Conservation (phyloP, 2,329 filamentous ascomycete species). For the Ascochyta clinopodiicola region DNA sequence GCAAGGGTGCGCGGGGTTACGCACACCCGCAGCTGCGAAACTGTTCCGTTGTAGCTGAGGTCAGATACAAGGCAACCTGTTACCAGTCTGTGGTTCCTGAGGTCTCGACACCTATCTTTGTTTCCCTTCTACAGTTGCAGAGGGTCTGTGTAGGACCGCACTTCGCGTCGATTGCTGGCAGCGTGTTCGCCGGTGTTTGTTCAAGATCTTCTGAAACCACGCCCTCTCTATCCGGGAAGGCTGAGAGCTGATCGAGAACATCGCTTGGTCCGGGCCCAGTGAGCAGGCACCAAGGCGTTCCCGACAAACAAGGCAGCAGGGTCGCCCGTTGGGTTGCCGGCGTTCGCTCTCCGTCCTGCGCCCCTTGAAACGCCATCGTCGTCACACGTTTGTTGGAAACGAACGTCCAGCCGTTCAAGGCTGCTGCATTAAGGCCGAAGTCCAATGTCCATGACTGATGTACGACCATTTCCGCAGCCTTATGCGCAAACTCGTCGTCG, state of each 20-base stretch:
- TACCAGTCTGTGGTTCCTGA: conserved; percentile 15
- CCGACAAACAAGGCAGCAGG: conserved; percentile 29
- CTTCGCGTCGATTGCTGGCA: not conserved
- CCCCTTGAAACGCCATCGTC: conserved; percentile 38
- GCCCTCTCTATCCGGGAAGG: conserved; percentile 24
- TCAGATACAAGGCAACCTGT: conserved; percentile 21
- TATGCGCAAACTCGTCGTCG: conserved; percentile 11
- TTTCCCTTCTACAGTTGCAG: conserved; percentile 10
- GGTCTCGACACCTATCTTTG: conserved; percentile 10
- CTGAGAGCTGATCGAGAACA: conserved; percentile 15
- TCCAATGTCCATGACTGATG: conserved; percentile 15
- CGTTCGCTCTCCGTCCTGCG: conserved; percentile 26
- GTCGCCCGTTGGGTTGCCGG: conserved; percentile 29
- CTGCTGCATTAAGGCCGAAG: conserved; percentile 11
- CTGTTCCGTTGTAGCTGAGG: conserved; percentile 17
- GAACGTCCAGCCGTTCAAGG: conserved; percentile 2
- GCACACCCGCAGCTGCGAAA: conserved; percentile 26
- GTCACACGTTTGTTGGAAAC: conserved; percentile 34
- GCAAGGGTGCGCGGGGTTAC: conserved; percentile 27
- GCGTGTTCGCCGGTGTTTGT: not conserved
- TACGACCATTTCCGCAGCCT: conserved; percentile 13
- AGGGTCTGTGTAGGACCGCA: not conserved
- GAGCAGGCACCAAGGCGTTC: conserved; percentile 24
- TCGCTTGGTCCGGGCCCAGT: conserved; percentile 9
- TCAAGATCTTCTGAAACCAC: conserved; percentile 26